These are phyloP conservation scores for Lactarius vividus DNA, from an alignment of 768 basidiomycete genomes.

Conservation along the genomic window DNA sequence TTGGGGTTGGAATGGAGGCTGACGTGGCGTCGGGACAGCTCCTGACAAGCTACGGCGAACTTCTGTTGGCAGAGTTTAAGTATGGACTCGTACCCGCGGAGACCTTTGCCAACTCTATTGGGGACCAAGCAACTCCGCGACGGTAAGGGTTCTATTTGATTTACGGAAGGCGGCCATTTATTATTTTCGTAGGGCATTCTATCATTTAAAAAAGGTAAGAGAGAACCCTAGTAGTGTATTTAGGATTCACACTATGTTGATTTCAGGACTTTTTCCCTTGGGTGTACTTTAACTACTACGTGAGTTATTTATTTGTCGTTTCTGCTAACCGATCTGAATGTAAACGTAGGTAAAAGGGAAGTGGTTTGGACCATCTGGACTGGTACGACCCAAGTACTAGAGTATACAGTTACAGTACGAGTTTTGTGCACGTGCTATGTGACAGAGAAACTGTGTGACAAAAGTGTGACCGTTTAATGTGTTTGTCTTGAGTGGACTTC, in stretches of 20 bases:
- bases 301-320: constrained; percentile 6
- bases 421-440: constrained; percentile 14
- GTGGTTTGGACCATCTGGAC: constrained; percentile 35
- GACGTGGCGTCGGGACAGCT: constrained; percentile 43
- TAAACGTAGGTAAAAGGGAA: constrained; percentile 31
- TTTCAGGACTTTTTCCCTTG: constrained; percentile 37
- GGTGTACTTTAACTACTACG: constrained; percentile 34
- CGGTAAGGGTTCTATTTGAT: constrained; percentile 45
- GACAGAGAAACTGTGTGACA: constrained; percentile 5
- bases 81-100: constrained; percentile 89
- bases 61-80: constrained; percentile 92
- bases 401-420: neutral
- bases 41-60: constrained; percentile 75
- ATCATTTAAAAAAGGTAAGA: constrained; percentile 43
- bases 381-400: constrained; percentile 28
- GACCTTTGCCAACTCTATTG: constrained; percentile 64
- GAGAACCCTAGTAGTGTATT: constrained; percentile 22
- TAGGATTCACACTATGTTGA: neutral
- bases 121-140: constrained; percentile 74
- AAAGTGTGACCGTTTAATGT: constrained; percentile 22
- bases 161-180: neutral
- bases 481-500: constrained; percentile 11
- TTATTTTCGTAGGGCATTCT: constrained; percentile 37
- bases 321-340: neutral
- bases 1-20: constrained; percentile 9